Base-by-base conservation (phyloP, 2,329 filamentous ascomycete species). In the Dothideomycetes sp. region DNA sequence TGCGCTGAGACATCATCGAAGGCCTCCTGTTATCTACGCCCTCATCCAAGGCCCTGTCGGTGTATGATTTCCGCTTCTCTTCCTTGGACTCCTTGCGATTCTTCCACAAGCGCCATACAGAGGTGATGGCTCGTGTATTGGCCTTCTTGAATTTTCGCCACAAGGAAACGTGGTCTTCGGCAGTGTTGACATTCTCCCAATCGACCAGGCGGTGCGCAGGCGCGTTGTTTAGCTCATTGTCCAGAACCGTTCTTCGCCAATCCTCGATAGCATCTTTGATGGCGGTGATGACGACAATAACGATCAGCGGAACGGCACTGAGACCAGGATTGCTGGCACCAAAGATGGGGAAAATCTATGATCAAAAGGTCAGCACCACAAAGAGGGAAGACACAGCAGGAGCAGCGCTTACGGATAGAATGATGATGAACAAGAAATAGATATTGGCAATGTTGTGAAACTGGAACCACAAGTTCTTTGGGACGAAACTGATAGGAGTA, bases 381-480 rank as follows among this genome's bases (percentile, higher is more conserved):
- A n/a, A 18, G 28, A 25, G 23, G 2, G 17, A 18, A 15, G 17
- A 4, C 24, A 31, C 25, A 13, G 4, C n/a, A n/a, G 12, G 40
- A 30, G 11, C 13, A 25, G 42, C 22, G 74, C 88, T 72, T 80
- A 96, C 91, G 56, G 82, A 80, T 45, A 98, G 74, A 57, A 98
- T 94, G 59, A 95, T 88, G 54, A 89, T 75, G 65, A 96, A 95
- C 52, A 96, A 71, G 73, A 98, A 98, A 67, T 96, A 98, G 40
- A 96, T 82, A 62, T 98, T 98, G 57, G 91, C 91, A 55, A 98
- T 82, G 58, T 96, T 96, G 65, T 98, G 89, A 59, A 98, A 96
- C 63, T 98, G 93, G 50, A 94, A 85, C 78, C 82, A 98, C 56
- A 98, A 59, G 64, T 98, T 96, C 68, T 96, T 96, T 11, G 91